These are phyloP conservation scores for Phoma herbarum DNA, from an alignment of 2,329 filamentous ascomycete genomes.

Conservation along the genomic window DNA sequence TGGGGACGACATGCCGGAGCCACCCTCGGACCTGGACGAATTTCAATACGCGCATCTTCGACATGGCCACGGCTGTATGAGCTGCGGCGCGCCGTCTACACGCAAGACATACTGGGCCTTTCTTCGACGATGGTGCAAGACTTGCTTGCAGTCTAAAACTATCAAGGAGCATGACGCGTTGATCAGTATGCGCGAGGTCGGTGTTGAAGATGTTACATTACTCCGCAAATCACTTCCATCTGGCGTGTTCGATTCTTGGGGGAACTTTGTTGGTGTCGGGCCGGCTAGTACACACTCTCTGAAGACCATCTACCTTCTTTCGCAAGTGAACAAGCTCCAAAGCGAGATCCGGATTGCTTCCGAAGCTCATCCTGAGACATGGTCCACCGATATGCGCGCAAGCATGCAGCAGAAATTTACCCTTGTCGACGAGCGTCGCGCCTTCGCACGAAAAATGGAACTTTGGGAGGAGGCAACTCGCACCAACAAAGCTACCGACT, in stretches of 20 bases:
- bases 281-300: slow-evolving; percentile 45
- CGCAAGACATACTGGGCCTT: slow-evolving; percentile 57
- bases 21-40: slow-evolving; percentile 49
- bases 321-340: slow-evolving; percentile 43
- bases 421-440: slow-evolving; percentile 41
- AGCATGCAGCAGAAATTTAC: slow-evolving; percentile 37
- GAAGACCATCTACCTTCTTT: slow-evolving; percentile 44
- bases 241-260: slow-evolving; percentile 51
- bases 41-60: slow-evolving; percentile 53
- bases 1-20: slow-evolving; percentile 45
- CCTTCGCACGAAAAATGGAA: slow-evolving; percentile 50
- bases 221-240: slow-evolving; percentile 45
- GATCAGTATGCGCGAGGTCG: slow-evolving; percentile 34
- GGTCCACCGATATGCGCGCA: slow-evolving; percentile 34
- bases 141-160: slow-evolving; percentile 48
- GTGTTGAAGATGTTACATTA: slow-evolving; percentile 40
- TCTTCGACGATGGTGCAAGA: slow-evolving; percentile 53
- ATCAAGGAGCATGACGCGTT: slow-evolving; percentile 44
- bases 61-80: slow-evolving; percentile 52
- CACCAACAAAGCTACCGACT: slow-evolving; percentile 40
- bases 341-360: slow-evolving; percentile 34
- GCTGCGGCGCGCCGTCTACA: slow-evolving; percentile 46
- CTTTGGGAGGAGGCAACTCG: slow-evolving; percentile 48
- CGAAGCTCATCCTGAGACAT: slow-evolving; percentile 25
- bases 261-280: slow-evolving; percentile 50